A percentile compares a stretch with the other conserved stretches of the same genome.
phyloP scores from a whole-genome alignment of 805 yeast species.

The Torulaspora maleeae region DNA sequence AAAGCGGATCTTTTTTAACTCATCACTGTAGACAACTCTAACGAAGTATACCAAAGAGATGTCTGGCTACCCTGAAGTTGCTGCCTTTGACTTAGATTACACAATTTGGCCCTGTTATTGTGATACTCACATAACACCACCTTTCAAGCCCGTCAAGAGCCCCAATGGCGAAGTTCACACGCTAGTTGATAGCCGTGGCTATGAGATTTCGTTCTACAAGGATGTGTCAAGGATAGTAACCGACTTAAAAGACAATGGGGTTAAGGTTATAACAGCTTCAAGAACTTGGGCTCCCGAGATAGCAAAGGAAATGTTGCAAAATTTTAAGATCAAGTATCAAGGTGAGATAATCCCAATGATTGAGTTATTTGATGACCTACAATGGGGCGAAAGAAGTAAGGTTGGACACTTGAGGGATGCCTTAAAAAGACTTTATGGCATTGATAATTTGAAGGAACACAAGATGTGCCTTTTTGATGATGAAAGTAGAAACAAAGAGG shows the following conservation, averaged over 20 bases:
- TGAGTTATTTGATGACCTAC: slow-evolving; percentile 49
- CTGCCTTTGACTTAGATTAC: slow-evolving; percentile 37
- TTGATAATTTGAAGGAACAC: slow-evolving; percentile 46
- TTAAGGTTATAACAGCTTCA: slow-evolving; percentile 64
- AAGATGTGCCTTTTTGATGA: slow-evolving; percentile 62
- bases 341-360: slow-evolving; percentile 28
- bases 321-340: slow-evolving; percentile 47
- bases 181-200: slow-evolving; percentile 42
- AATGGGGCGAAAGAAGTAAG: slow-evolving; percentile 67
- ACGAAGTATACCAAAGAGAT: background rate
- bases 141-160: slow-evolving; percentile 28
- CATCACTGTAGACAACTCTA: too few species aligned
- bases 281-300: slow-evolving; percentile 74
- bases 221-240: slow-evolving; percentile 64
- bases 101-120: slow-evolving; percentile 39
- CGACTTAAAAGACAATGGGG: slow-evolving; percentile 46
- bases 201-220: slow-evolving; percentile 50
- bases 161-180: slow-evolving; percentile 30
- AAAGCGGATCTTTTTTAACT: too few species aligned
- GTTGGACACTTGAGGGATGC: slow-evolving; percentile 55
- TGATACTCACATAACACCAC: slow-evolving; percentile 36
- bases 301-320: slow-evolving; percentile 59
- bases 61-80: slow-evolving; percentile 33
- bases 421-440: slow-evolving; percentile 44
- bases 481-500: slow-evolving; percentile 73